Evolutionary conservation across 2,329 filamentous ascomycete species (phyloP), one percentile per base, ranked within the genome.

Genomic region (Ceratocystis albifundus): DNA sequence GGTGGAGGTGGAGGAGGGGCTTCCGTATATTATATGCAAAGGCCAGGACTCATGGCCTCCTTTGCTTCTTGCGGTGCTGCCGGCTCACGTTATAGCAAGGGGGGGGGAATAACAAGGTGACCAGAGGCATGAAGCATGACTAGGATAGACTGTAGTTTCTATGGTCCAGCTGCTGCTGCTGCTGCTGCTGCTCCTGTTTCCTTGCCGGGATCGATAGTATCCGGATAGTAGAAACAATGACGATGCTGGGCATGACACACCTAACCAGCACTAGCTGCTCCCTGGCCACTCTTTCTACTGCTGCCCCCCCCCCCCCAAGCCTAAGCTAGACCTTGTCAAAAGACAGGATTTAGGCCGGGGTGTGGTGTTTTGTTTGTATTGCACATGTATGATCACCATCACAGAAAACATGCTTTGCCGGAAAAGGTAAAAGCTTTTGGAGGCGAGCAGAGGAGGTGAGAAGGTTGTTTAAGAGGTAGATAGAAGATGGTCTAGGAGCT

Each of bases 301-400:
- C 20, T 22, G 8, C 48, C 2, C 48, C 10, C 8, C 20, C 20
- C 25, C 48, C 30, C 20, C 32, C 4, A 44, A n/a, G 36, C 25
- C 32, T 6, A 55, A 30, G 61, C 57, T 6, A 30, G 57, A 3
- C 48, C 62, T 12, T n/a, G 53, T 59, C 28, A 59, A 32, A 59
- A 36, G 53, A 28, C 53, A 59, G 53, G 28, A 59, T 59, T 59
- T 10, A 30, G 28, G 28, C 53, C 25, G 15, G 53, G 28, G 32
- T 28, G 53, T 59, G 28, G 32, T 28, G 53, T 59, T 59, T 41
- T 55, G 41, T 48, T 41, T 53, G 48, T 48, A 50, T 64, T 64
- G 53, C 46, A 57, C 62, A 30, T 67, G 66, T 67, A 61, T 67
- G 66, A 67, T 67, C 66, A 45, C 10, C 66, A 59, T 59, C 20